Evolutionary conservation across 169 alveolate species (phyloP).

Genomic region (Cryptosporidium xiaoi): DNA sequence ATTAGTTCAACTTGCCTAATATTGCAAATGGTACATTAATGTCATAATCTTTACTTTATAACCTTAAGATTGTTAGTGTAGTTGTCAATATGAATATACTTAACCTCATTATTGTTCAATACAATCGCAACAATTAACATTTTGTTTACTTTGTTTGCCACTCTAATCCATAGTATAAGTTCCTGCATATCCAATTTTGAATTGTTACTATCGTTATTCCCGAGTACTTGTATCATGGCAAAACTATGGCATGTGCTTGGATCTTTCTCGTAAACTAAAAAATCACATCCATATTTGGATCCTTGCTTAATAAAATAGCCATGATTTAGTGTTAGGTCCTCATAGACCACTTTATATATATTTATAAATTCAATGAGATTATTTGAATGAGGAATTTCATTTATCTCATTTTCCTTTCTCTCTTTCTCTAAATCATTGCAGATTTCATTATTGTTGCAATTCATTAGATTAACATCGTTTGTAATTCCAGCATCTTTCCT

Average conservation of each 20-base stretch:
- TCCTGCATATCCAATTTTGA: constrained; percentile 1
- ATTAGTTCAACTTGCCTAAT: neutral
- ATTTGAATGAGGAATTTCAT: neutral
- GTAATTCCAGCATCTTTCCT: neutral
- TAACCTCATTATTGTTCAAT: neutral
- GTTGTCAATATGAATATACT: neutral
- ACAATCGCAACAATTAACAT: constrained; percentile 9
- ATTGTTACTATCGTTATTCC: neutral
- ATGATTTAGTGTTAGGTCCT: constrained; percentile 12
- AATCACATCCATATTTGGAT: constrained; percentile 60
- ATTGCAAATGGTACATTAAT: neutral
- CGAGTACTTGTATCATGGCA: constrained; percentile 8
- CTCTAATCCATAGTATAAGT: constrained; percentile 57
- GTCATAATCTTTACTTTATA: too few relatives aligned
- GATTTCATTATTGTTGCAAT: too few relatives aligned
- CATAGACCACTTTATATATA: neutral
- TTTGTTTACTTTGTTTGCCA: constrained; percentile 44
- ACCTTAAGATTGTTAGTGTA: too few relatives aligned
- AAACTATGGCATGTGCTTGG: constrained; percentile 46
- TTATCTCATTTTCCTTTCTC: too few relatives aligned
- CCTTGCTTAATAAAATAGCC: constrained; percentile 57
- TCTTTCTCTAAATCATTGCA: too few relatives aligned
- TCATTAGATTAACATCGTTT: too few relatives aligned
- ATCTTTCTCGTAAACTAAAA: constrained; percentile 36
- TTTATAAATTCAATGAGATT: neutral